Evolutionary conservation across 805 yeast genomes (phyloP).

Genomic region (Myxozyma melibiosi): DNA sequence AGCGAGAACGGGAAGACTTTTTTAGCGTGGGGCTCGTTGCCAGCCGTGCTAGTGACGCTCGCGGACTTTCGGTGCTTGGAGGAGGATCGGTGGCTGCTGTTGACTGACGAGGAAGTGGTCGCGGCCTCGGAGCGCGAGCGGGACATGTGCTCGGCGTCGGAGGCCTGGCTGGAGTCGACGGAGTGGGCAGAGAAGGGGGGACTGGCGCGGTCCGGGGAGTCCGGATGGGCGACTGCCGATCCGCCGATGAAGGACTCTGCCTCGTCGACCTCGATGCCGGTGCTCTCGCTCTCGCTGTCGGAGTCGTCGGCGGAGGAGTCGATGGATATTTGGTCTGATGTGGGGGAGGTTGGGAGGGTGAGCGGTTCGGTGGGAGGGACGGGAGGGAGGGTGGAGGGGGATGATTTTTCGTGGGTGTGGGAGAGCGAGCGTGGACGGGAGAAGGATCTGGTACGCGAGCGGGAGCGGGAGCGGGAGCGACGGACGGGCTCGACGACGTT

Average conservation of each 20-base stretch:
- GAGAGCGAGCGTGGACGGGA: neutral
- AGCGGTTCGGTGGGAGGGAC: too few species aligned
- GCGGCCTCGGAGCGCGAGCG: neutral
- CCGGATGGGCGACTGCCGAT: neutral
- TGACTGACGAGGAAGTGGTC: neutral
- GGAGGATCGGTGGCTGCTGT: neutral
- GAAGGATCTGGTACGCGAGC: neutral
- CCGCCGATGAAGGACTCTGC: slow-evolving; percentile 17
- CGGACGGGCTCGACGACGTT: neutral
- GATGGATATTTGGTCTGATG: neutral
- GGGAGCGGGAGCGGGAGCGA: slow-evolving; percentile 1
- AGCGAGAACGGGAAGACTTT: slow-evolving; percentile 20
- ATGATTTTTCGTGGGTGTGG: too few species aligned
- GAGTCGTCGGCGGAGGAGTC: neutral
- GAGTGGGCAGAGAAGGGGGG: neutral
- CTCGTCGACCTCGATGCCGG: slow-evolving; percentile 2
- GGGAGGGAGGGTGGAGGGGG: too few species aligned
- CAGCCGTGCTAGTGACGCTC: neutral
- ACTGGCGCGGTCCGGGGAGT: neutral
- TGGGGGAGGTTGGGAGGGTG: too few species aligned
- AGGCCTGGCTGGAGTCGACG: neutral
- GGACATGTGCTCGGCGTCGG: neutral
- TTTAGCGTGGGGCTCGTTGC: neutral
- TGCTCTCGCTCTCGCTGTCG: neutral
- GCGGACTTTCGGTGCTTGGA: neutral